Base-by-base conservation (phyloP, 2,329 filamentous ascomycete species). In the Fusarium sp. region DNA sequence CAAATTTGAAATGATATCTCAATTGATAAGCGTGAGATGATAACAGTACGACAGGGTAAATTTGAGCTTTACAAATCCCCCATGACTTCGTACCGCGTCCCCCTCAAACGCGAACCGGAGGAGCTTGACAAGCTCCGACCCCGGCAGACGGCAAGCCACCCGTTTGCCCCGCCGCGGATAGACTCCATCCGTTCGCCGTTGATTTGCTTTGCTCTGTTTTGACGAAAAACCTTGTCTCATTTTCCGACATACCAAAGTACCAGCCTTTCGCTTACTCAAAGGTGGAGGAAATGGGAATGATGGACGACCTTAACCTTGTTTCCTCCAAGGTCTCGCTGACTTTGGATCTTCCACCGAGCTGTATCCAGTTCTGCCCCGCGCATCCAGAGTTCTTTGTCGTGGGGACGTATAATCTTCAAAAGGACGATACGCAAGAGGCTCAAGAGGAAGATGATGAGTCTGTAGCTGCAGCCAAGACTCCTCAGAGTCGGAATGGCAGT, bases 361-460 rank as follows among this genome's bases (percentile, higher is more conserved):
- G 93, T 79, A 87, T 95, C n/a, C 91, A 94, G 70, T 94, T 95
- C 77, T 93, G 90, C 73, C 91, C 91, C 1, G 81, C 83, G 1
- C 80, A 90, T 67, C 89, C 90, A 0, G 84, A 91, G 0, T 90
- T 92, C 78, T 92, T 97, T 75, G 86, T 97, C 0, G 89, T 98
- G 57, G 96, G 95, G 43, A 98, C 95, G 1, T 98, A 98, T 82
- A 90, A 93, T 72, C 87, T 98, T 32, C 86, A 95, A 72, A 87
- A 87, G 70, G 80, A 86, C 59, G 78, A 83, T 50, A 62, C 66
- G 7, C 70, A 66, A 58, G 75, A 80, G 25, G 64, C 77, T 34
- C 69, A 74, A 9, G 77, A 79, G 4, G 74, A 76, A 16, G 74
- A 71, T 5, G 72, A 76, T 32, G 77, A 78, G 78, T 73, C 66